phyloP scores from a whole-genome alignment of 2,329 filamentous ascomycete genomes.

The Fusarium kyushuense region DNA sequence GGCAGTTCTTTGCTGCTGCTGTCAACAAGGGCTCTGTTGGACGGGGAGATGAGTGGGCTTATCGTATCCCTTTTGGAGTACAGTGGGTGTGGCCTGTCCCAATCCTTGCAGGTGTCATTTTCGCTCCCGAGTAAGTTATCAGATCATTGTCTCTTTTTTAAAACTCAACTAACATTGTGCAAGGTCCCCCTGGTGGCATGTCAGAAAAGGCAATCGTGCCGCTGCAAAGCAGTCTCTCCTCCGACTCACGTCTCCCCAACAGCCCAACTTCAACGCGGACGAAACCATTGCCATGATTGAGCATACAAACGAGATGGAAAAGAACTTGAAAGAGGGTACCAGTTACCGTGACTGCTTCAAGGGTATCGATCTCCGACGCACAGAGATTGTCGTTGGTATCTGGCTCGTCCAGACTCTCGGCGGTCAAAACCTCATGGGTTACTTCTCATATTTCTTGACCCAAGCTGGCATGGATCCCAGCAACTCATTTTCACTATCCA shows the following conservation, averaged over 20 bases:
- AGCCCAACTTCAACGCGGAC: conserved; percentile 58
- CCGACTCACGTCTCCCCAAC: conserved; percentile 56
- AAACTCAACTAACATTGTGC: not conserved
- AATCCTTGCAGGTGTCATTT: conserved; percentile 58
- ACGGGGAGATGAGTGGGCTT: conserved; percentile 60
- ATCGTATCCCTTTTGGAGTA: conserved; percentile 43
- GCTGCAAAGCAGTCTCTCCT: conserved; percentile 57
- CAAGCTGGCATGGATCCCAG: conserved; percentile 60
- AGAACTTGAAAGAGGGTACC: conserved; percentile 56
- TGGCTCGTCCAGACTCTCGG: conserved; percentile 63
- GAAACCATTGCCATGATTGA: conserved; percentile 66
- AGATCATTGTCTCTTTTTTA: accelerated
- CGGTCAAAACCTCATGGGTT: conserved; percentile 63
- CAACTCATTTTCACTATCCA: conserved; percentile 60
- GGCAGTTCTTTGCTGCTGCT: conserved; percentile 63
- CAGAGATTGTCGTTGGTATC: conserved; percentile 63
- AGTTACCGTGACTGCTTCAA: conserved; percentile 65
- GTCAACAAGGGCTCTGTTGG: conserved; percentile 59
- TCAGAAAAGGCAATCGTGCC: conserved; percentile 58
- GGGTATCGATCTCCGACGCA: conserved; percentile 63
- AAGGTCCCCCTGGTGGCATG: conserved; percentile 64
- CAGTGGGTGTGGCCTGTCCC: conserved; percentile 61
- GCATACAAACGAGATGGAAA: conserved; percentile 65
- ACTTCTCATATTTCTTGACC: conserved; percentile 60
- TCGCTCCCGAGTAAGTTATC: conserved; percentile 61